Percentiles rank a stretch among this genome's conserved stretches.
phyloP scores from a whole-genome alignment of 495 filamentous ascomycete genomes.

The Hypomontagnella monticulosa region DNA sequence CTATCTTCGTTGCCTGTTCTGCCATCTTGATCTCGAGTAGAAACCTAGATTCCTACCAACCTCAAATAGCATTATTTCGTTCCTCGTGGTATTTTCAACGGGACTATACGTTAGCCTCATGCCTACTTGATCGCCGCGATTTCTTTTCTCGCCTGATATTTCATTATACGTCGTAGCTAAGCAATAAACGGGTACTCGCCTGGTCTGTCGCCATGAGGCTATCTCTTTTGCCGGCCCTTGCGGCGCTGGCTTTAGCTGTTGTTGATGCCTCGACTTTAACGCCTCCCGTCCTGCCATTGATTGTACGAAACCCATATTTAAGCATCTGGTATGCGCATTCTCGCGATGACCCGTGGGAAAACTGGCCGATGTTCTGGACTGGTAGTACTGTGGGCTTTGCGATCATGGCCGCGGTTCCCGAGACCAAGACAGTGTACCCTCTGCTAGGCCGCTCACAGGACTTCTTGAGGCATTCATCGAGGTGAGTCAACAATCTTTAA shows the following conservation, averaged over 20 bases:
- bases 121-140: background rate
- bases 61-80: constrained; percentile 14
- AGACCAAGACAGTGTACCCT: constrained; percentile 78
- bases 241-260: constrained; percentile 49
- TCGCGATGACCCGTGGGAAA: constrained; percentile 83
- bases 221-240: constrained; percentile 40
- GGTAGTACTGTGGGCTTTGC: constrained; percentile 84
- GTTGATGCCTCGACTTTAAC: constrained; percentile 64
- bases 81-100: constrained; percentile 9
- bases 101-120: constrained; percentile 25
- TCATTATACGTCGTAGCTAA: constrained; percentile 21
- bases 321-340: constrained; percentile 87
- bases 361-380: constrained; percentile 96
- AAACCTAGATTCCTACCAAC: background rate
- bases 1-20: background rate
- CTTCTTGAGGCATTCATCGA: constrained; percentile 62
- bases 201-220: constrained; percentile 37
- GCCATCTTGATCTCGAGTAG: background rate
- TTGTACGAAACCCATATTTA: constrained; percentile 91
- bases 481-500: constrained; percentile 50
- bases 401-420: constrained; percentile 79
- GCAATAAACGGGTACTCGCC: constrained; percentile 23
- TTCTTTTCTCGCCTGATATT: no score
- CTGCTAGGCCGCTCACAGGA: constrained; percentile 89
- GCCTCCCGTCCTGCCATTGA: constrained; percentile 85